Evolutionary conservation across 2,329 filamentous ascomycete species (phyloP).

Genomic region (Cercospora zeae-maydis): DNA sequence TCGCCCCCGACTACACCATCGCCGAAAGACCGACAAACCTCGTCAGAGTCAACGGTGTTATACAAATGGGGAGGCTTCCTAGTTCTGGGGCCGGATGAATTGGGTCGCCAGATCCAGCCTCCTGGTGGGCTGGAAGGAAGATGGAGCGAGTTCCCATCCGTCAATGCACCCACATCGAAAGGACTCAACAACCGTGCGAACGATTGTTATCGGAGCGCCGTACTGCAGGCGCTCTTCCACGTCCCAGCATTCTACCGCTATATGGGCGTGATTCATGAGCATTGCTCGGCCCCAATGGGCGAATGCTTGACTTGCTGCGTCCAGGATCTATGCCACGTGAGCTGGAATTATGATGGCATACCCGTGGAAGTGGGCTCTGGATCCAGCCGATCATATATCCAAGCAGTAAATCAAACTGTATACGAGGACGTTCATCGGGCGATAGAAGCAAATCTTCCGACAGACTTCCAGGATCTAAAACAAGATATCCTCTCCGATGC

Average conservation of each 20-base stretch:
- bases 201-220: conserved; percentile 15
- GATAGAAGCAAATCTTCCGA: background rate
- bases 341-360: background rate
- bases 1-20: background rate
- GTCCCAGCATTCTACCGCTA: conserved; percentile 13
- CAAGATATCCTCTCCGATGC: background rate
- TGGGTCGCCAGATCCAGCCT: conserved; percentile 3
- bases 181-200: conserved; percentile 15
- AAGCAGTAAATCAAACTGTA: background rate
- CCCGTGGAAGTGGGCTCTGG: background rate
- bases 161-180: conserved; percentile 4
- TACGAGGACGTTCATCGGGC: background rate
- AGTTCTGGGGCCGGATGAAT: too few species aligned
- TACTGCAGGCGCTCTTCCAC: conserved; percentile 14
- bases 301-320: conserved; percentile 14
- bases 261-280: background rate
- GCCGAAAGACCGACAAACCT: background rate
- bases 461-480: background rate
- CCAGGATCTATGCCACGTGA: conserved; percentile 6
- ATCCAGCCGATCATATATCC: background rate
- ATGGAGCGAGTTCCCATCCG: conserved; percentile 4
- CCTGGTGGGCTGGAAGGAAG: background rate
- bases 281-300: background rate
- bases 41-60: background rate
- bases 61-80: background rate